Conservation (phyloP, 208 protist species). For the Leishmania major region DNA sequence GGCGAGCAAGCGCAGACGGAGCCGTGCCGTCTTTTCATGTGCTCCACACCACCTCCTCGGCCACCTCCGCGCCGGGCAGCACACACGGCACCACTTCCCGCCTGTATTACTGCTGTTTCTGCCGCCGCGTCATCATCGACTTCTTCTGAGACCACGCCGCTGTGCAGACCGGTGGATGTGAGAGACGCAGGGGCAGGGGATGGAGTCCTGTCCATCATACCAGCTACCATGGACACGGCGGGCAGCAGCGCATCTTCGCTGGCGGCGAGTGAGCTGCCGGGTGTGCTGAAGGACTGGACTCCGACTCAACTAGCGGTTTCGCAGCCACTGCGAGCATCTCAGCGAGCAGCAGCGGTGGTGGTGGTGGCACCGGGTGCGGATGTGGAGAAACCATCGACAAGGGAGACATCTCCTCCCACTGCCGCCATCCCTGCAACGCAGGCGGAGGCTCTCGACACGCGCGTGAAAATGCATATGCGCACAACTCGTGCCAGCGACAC, state of each 20-base stretch:
- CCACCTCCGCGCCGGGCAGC: neutral
- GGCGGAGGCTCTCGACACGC: no score
- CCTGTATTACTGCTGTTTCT: neutral
- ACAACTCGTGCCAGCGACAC: neutral
- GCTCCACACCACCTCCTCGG: neutral
- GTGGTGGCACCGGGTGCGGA: neutral
- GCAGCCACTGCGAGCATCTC: neutral
- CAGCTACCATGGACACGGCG: neutral
- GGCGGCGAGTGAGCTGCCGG: conserved; percentile 15
- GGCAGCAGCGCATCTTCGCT: conserved; percentile 9
- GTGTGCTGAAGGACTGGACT: conserved; percentile 13
- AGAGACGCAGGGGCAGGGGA: neutral
- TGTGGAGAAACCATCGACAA: neutral
- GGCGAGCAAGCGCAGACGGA: neutral
- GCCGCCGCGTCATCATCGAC: neutral
- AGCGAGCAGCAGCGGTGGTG: neutral
- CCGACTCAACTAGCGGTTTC: neutral
- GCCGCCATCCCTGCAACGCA: neutral
- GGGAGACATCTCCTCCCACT: neutral
- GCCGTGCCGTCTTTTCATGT: neutral
- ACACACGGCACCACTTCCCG: neutral
- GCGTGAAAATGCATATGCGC: neutral
- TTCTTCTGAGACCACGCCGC: neutral
- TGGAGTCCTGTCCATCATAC: conserved; percentile 9
- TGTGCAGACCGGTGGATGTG: neutral